These are phyloP conservation scores for Euclidium syriacum DNA, from an alignment of 345 rosid species.

Conservation along the genomic window DNA sequence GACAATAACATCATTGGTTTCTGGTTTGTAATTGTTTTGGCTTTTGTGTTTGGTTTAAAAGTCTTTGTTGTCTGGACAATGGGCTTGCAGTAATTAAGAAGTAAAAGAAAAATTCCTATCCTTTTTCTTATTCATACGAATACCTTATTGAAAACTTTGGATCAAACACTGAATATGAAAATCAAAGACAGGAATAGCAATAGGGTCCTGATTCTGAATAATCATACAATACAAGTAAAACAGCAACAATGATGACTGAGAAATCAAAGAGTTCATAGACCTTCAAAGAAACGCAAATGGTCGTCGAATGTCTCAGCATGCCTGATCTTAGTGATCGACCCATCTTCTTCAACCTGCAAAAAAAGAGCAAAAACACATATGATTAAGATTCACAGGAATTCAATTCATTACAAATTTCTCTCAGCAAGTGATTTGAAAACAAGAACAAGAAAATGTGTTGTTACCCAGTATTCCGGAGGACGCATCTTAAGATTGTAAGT, in stretches of 20 bases:
- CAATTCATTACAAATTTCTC: background rate
- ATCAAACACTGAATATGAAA: background rate
- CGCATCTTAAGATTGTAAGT: slow-evolving; percentile 99
- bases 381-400: background rate
- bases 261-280: slow-evolving; percentile 38
- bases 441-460: background rate
- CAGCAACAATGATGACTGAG: slow-evolving; percentile 4
- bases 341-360: slow-evolving; percentile 79
- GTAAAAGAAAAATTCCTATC: background rate
- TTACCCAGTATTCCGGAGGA: slow-evolving; percentile 99
- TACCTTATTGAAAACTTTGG: background rate
- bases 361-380: background rate
- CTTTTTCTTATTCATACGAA: background rate
- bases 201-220: slow-evolving; percentile 3
- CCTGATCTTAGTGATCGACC: slow-evolving; percentile 67
- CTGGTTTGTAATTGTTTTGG: background rate
- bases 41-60: background rate
- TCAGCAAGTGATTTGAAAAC: background rate
- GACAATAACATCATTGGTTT: background rate
- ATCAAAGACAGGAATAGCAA: background rate
- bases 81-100: background rate
- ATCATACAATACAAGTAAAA: background rate
- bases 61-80: background rate
- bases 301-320: slow-evolving; percentile 86
- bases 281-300: slow-evolving; percentile 70